Base-by-base conservation (phyloP, 306 rosid species). In the Elaeagnus macrophylla region DNA sequence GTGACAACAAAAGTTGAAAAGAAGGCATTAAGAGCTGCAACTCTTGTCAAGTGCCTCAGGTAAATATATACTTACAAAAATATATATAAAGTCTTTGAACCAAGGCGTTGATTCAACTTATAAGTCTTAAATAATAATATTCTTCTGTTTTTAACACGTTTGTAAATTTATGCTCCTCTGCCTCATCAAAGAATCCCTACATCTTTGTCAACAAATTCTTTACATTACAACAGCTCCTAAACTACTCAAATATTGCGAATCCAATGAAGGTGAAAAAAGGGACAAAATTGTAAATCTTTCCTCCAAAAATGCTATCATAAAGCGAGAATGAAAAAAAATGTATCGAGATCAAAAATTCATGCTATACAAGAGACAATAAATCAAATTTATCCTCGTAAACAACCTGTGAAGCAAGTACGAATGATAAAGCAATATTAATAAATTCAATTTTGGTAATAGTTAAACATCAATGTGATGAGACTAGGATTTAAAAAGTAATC, bases 1-100 rank as follows among this genome's bases (percentile, higher is more conserved):
- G 83, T 91, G 39, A 83, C 74, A 53, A 51, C 69, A 71, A 89
- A 87, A 77, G 96, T 96, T 64, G 95, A 91, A 64, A 82, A 83
- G 62, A 95, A 87, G 74, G 93, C 94, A 64, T 61, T 75, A 13
- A 73, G 72, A 44, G 95, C 99, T 61, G 75, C 95, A 61, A 67
- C 55, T 47, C 69, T 82, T 47, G 79, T 84, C 69, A 87, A 66
- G 76, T 84, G 94, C 70, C 79, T 87, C 56, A 80, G 87, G 99
- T 91, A 84, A 61, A 9, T 7, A 7, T 11, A 49, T 52, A 8
- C 38, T 42, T 44, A 17, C 15, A 35, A 25, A 13, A 2, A 25
- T 25, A 25, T 25, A 25, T 25, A 25, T 25, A 25, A 2, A 25
- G 32, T 25, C 32, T 25, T 25, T 25, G 32, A 25, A n/a, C n/a